These are phyloP conservation scores for Thraustochytrium sp. DNA, from an alignment of 352 stramenopile genomes.

Conservation along the genomic window DNA sequence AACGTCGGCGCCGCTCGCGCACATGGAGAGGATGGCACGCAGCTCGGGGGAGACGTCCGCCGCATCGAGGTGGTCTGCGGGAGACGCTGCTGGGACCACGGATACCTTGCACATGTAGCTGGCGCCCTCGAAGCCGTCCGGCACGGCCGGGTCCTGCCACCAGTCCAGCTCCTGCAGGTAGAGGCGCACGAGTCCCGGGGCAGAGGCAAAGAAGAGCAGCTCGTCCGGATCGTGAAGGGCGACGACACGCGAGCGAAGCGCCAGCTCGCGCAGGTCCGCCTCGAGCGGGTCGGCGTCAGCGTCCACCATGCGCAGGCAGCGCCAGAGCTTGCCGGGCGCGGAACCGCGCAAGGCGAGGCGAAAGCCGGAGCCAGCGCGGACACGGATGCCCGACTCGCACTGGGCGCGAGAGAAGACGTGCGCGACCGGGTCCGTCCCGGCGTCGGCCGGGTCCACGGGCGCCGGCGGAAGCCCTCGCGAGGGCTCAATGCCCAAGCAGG, in stretches of 20 bases:
- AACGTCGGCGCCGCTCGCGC: background rate
- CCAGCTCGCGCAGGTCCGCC: no score
- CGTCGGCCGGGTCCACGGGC: background rate
- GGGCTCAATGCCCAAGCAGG: background rate
- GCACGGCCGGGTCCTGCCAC: background rate
- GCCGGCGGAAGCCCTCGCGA: no score
- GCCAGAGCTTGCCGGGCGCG: background rate
- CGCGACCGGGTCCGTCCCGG: background rate
- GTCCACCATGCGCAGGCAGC: background rate
- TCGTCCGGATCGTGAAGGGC: background rate
- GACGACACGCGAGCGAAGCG: background rate
- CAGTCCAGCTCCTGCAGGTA: conserved; percentile 12
- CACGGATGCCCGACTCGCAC: background rate
- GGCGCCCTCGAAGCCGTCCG: background rate
- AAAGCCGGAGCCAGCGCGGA: background rate
- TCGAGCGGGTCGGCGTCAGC: background rate
- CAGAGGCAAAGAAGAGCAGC: conserved; percentile 2
- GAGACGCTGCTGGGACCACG: background rate
- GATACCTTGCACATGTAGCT: background rate
- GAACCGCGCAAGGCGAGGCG: background rate
- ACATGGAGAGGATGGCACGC: background rate
- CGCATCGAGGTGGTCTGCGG: background rate
- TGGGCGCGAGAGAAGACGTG: background rate
- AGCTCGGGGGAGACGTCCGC: background rate
- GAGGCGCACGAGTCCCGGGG: background rate